Base-by-base conservation (phyloP, 371 early-diverging fungal species). In the Mortierella sp. region DNA sequence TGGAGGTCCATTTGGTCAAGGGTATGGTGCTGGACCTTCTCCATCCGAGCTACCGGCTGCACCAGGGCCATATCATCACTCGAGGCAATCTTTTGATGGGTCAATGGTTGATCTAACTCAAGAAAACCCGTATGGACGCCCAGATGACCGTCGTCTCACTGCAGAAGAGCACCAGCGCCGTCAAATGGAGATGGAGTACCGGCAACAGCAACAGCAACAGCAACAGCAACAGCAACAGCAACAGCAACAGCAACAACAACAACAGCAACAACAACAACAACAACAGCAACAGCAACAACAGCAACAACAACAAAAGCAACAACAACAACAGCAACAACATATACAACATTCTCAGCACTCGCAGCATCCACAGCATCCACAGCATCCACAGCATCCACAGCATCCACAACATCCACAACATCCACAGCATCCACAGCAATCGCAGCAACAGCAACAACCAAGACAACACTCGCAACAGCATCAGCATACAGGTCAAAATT, bases 211-310 rank as follows among this genome's bases (percentile, higher is more conserved):
- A 4, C 66, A 57, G 25, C 62, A 67, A 18, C n/a, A 4, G 16
- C 68, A 67, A 5, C 62, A 47, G 16, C 60, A 73, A 29, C 59
- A 67, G 7, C 64, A 67, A 4, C 74, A 62, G 15, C 37, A 11
- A 53, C 59, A 67, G 45, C 60, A 67, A 23, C 59, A 66, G 58
- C 66, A 25, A 5, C 58, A 47, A 14, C 66, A 50, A 50, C 50
- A 50, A 21, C 50, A 50, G 21, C 50, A 53, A 7, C 53, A 53
- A 23, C 53, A 23, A 9, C 63, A 63, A 21, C 50, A 18, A n/a
- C 45, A 62, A 18, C 62, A 62, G 18, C 28, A 18, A 21, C 62
- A 63, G 11, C 53, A 63, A 23, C 63, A 19, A 37, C 48, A 63
- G 44, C 63, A 29, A 46, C 28, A 46, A n/a, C 60, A 60, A 11